A percentile compares a stretch with the other conserved stretches of the same genome.
Conservation (phyloP, 2,329 filamentous ascomycete species). For the Sporothrix brasiliensis region DNA sequence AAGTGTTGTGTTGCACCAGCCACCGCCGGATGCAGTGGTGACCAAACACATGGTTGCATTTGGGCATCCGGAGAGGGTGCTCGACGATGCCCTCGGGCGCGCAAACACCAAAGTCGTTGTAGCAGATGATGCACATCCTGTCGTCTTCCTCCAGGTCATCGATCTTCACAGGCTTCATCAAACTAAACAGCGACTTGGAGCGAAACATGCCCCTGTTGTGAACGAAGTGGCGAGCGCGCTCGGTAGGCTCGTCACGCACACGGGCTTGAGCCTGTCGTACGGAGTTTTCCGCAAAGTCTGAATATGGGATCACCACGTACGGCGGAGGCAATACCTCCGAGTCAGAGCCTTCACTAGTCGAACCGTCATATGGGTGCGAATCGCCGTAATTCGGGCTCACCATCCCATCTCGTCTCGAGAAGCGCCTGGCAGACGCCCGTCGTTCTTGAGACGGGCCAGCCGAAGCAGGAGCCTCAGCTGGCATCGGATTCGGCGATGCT, state of each 20-base stretch:
- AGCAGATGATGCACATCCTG: slow-evolving; percentile 48
- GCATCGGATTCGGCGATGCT: background rate
- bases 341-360: slow-evolving; percentile 47
- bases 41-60: slow-evolving; percentile 67
- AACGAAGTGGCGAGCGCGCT: no score
- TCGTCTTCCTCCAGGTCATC: slow-evolving; percentile 52
- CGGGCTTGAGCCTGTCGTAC: background rate
- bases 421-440: no score
- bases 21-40: slow-evolving; percentile 67
- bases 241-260: background rate
- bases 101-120: slow-evolving; percentile 5
- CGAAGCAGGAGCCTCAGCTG: background rate
- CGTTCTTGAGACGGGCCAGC: no score
- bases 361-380: no score
- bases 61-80: slow-evolving; percentile 59
- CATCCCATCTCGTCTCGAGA: no score
- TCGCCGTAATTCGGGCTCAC: no score
- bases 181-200: slow-evolving; percentile 51
- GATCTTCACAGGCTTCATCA: slow-evolving; percentile 53
- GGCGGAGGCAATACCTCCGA: slow-evolving; percentile 46
- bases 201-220: slow-evolving; percentile 43
- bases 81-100: slow-evolving; percentile 62
- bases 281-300: background rate
- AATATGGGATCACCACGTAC: slow-evolving; percentile 33
- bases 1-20: slow-evolving; percentile 64